Evolutionary conservation across 2,329 filamentous ascomycete genomes (phyloP).

Genomic region (Cercospora nicotianae): DNA sequence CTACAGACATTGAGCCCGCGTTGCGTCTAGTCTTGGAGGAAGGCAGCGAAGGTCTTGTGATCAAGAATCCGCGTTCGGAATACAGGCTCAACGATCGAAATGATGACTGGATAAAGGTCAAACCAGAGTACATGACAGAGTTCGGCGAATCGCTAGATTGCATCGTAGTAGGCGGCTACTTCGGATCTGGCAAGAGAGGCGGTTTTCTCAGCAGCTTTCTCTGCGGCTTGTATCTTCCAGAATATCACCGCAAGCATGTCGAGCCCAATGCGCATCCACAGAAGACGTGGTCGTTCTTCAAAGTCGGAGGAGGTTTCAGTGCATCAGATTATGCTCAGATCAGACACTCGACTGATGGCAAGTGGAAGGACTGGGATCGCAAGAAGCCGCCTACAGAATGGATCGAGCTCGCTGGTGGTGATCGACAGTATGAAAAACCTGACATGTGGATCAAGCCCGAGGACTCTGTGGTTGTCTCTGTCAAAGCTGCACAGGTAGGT

Average conservation of each 20-base stretch:
- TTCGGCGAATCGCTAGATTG: slow-evolving; percentile 93
- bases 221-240: slow-evolving; percentile 65
- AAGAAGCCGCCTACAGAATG: slow-evolving; percentile 73
- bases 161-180: slow-evolving; percentile 87
- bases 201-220: slow-evolving; percentile 82
- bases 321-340: slow-evolving; percentile 83
- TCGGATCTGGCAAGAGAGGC: slow-evolving; percentile 80
- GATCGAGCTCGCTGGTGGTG: slow-evolving; percentile 78
- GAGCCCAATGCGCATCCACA: slow-evolving; percentile 53
- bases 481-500: slow-evolving; percentile 81
- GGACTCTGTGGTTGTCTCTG: slow-evolving; percentile 82
- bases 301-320: slow-evolving; percentile 91
- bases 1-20: slow-evolving; percentile 73
- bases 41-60: slow-evolving; percentile 82
- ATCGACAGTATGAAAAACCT: slow-evolving; percentile 72
- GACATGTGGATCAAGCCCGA: slow-evolving; percentile 91
- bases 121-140: slow-evolving; percentile 96
- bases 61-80: slow-evolving; percentile 87
- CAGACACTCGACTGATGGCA: slow-evolving; percentile 79
- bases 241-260: not conserved
- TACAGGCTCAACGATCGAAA: slow-evolving; percentile 88
- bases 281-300: slow-evolving; percentile 93
- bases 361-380: slow-evolving; percentile 84
- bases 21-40: slow-evolving; percentile 82
- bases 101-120: slow-evolving; percentile 97